Base-by-base conservation (phyloP, 2,329 filamentous ascomycete genomes). In the Raffaelea ambrosiae region DNA sequence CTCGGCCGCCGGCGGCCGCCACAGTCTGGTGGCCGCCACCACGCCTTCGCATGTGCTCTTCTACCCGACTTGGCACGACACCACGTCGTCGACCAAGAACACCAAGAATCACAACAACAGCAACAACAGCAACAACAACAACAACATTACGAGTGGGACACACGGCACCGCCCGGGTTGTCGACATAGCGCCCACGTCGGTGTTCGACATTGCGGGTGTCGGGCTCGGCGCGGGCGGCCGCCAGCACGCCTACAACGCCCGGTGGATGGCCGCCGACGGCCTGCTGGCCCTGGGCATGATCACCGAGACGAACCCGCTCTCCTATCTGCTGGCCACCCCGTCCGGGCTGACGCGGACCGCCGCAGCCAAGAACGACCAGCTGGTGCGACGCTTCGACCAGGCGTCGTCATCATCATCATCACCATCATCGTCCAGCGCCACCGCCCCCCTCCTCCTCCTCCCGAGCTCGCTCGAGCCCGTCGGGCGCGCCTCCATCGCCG, bases 391-490 rank as follows among this genome's bases (percentile, higher is more conserved):
- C 31, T 62, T 63, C 31, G 49, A 45, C 43, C 51, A 61, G 22
- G 53, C 52, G 0, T 7, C 13, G 18, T 29, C 26, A n/a, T n/a
- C n/a, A n/a, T n/a, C n/a, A n/a, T n/a, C n/a, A n/a, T n/a, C n/a
- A n/a, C n/a, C n/a, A n/a, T n/a, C n/a, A n/a, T n/a, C n/a, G n/a
- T n/a, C n/a, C n/a, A 16, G 16, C 9, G 9, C 31, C 31, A 33
- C 9, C 16, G 58, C 61, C 11, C 53, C 38, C 5, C 44, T 46
- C 4, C 31, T 33, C 5, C 35, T 63, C 2, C 58, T 61, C 11
- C 62, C 63, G n/a, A 65, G 60, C 31, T 71, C 73, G 0, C 65
- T 79, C 3, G 66, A 74, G 31, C 67, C 72, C 1, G 60, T 77
- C 0, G 58, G 64, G 14, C 55, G 58, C 9, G 54, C 58, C 14